phyloP scores from a whole-genome alignment of 139 green algal species.

The Nannochloris sp. region DNA sequence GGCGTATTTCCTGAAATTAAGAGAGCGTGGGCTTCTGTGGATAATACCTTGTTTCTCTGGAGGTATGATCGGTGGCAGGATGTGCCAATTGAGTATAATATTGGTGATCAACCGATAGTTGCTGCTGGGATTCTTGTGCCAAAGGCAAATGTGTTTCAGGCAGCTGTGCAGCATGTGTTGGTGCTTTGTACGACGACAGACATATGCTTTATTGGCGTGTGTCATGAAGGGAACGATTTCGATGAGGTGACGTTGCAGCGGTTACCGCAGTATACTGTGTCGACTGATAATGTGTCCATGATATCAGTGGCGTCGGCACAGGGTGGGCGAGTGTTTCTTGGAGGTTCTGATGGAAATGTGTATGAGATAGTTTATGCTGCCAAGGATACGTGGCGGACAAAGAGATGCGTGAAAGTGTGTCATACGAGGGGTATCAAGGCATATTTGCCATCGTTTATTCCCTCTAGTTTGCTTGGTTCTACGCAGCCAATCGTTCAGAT shows the following conservation, averaged over 20 bases:
- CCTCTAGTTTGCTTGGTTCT: slow-evolving; percentile 46
- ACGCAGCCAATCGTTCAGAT: slow-evolving; percentile 56
- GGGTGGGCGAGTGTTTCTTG: slow-evolving; percentile 80
- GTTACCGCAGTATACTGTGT: slow-evolving; percentile 69
- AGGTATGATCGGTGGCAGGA: slow-evolving; percentile 71
- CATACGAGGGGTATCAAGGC: slow-evolving; percentile 48
- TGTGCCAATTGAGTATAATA: slow-evolving; percentile 75
- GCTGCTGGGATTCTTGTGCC: slow-evolving; percentile 69
- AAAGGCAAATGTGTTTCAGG: slow-evolving; percentile 72
- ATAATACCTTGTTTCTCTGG: slow-evolving; percentile 90
- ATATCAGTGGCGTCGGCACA: slow-evolving; percentile 43
- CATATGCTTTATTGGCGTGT: slow-evolving; percentile 82
- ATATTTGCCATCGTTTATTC: slow-evolving; percentile 58
- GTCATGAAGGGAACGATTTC: slow-evolving; percentile 28
- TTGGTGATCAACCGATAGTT: slow-evolving; percentile 85
- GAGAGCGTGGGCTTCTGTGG: slow-evolving; percentile 81
- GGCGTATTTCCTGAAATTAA: slow-evolving; percentile 77
- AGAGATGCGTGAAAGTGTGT: slow-evolving; percentile 60
- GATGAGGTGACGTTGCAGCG: slow-evolving; percentile 61
- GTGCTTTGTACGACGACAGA: slow-evolving; percentile 87
- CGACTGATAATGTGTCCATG: slow-evolving; percentile 76
- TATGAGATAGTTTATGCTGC: slow-evolving; percentile 85
- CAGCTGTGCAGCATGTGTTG: slow-evolving; percentile 79
- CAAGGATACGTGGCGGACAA: slow-evolving; percentile 52
- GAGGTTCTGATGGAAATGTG: slow-evolving; percentile 80